Conservation (phyloP, 768 basidiomycete species). For the Amanita pseudoporphyria region DNA sequence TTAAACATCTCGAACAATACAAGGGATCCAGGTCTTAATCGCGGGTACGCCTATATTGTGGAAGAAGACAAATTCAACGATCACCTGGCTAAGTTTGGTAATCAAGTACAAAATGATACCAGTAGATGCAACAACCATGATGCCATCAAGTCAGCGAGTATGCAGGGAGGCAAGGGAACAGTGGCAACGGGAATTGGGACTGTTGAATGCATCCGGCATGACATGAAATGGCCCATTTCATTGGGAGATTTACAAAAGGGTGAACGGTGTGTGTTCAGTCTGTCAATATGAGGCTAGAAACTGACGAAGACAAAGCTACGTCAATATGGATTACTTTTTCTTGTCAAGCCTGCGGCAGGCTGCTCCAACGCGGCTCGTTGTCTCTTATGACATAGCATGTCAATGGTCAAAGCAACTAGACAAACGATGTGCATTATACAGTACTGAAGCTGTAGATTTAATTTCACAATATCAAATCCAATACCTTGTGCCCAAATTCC, state of each 20-base stretch:
- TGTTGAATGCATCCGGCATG: slow-evolving; percentile 7
- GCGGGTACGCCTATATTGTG: background rate
- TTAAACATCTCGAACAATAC: slow-evolving; percentile 5
- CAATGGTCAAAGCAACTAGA: background rate
- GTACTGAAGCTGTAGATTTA: background rate
- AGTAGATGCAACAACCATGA: slow-evolving; percentile 9
- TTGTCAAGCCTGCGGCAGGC: slow-evolving; percentile 12
- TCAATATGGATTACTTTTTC: too few species aligned
- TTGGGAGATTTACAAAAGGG: too few species aligned
- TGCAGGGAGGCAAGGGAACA: slow-evolving; percentile 8
- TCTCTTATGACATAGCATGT: slow-evolving; percentile 16
- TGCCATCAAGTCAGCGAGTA: slow-evolving; percentile 11
- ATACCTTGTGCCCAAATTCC: too few species aligned
- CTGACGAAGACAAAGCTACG: slow-evolving; percentile 9
- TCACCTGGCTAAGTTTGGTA: too few species aligned
- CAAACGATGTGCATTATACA: background rate
- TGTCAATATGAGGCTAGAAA: too few species aligned
- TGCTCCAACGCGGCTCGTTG: background rate
- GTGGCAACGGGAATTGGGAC: too few species aligned
- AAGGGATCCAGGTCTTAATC: slow-evolving; percentile 6
- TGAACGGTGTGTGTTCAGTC: too few species aligned
- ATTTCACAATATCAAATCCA: background rate
- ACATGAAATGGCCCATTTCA: slow-evolving; percentile 5
- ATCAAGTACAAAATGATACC: background rate
- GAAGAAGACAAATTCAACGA: background rate